A percentile compares a stretch with the other conserved stretches of the same genome.
Conservation (phyloP, 139 green algal species). For the Chlorella sp. region DNA sequence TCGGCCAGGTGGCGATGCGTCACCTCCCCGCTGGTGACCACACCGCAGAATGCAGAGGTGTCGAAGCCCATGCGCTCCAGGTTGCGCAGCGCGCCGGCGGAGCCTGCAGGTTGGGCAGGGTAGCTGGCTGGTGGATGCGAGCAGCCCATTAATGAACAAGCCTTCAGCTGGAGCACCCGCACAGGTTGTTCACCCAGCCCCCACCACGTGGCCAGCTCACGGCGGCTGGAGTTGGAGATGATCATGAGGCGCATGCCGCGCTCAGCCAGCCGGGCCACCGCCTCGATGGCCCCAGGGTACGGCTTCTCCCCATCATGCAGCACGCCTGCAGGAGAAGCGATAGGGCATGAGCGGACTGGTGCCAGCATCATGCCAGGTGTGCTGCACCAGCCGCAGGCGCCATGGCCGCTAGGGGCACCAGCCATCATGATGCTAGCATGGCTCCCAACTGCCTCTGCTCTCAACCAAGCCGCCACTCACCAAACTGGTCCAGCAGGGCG, state of each 20-base stretch:
- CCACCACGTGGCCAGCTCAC: conserved; percentile 4
- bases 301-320: conserved; percentile 85
- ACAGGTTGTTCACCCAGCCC: neutral
- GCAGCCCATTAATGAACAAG: neutral
- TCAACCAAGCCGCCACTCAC: neutral
- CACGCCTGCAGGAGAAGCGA: conserved; percentile 38
- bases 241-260: conserved; percentile 69
- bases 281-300: conserved; percentile 74
- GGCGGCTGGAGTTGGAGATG: conserved; percentile 83
- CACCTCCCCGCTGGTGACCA: conserved; percentile 62
- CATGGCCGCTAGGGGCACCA: no score
- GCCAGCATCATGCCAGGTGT: neutral
- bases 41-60: conserved; percentile 67
- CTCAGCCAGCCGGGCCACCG: conserved; percentile 55
- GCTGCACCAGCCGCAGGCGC: neutral
- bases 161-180: neutral
- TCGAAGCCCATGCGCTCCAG: conserved; percentile 86
- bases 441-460: neutral
- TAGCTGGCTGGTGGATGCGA: neutral
- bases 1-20: conserved; percentile 59
- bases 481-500: conserved; percentile 89
- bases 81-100: conserved; percentile 68
- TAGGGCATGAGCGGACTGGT: neutral
- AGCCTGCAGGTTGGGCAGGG: conserved; percentile 39
- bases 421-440: no score